Evolutionary conservation across 2,329 filamentous ascomycete species (phyloP).

Genomic region (Penicillium sp.): DNA sequence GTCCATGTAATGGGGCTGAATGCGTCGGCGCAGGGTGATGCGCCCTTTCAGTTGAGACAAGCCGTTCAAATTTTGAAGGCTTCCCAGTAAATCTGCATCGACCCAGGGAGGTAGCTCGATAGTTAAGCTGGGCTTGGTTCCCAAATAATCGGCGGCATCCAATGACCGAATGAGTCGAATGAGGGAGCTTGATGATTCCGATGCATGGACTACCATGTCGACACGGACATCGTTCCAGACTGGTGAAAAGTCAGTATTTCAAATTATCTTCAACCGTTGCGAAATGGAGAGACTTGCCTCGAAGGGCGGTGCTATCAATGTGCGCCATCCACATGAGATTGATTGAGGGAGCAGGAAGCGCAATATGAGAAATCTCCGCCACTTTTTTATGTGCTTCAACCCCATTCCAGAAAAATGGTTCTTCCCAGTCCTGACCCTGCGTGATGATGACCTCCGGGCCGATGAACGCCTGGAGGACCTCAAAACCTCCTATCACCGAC

Average conservation of each 20-base stretch:
- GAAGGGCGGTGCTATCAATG: slow-evolving; percentile 74
- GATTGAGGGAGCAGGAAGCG: slow-evolving; percentile 69
- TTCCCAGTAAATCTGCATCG: slow-evolving; percentile 68
- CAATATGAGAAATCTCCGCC: slow-evolving; percentile 69
- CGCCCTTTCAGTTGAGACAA: slow-evolving; percentile 60
- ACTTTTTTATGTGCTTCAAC: slow-evolving; percentile 62
- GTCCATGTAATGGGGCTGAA: slow-evolving; percentile 64
- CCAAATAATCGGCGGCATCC: slow-evolving; percentile 74
- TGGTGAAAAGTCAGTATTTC: slow-evolving; percentile 38
- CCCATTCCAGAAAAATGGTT: slow-evolving; percentile 69
- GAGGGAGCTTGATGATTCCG: slow-evolving; percentile 73
- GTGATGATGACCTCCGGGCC: slow-evolving; percentile 78
- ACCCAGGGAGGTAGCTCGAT: slow-evolving; percentile 79
- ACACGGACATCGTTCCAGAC: slow-evolving; percentile 80
- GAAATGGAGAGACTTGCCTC: slow-evolving; percentile 56
- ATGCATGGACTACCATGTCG: slow-evolving; percentile 83
- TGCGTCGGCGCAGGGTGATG: slow-evolving; percentile 75
- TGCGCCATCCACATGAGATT: slow-evolving; percentile 77
- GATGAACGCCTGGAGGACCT: slow-evolving; percentile 74
- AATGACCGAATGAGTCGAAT: slow-evolving; percentile 80
- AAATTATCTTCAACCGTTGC: neutral
- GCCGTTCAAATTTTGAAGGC: slow-evolving; percentile 71
- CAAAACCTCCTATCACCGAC: slow-evolving; percentile 68
- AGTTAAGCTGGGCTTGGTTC: slow-evolving; percentile 74
- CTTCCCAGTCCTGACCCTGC: slow-evolving; percentile 71